Base-by-base conservation (phyloP, 192 early-diverging fungal species). In the Gamsiella multidivaricata region DNA sequence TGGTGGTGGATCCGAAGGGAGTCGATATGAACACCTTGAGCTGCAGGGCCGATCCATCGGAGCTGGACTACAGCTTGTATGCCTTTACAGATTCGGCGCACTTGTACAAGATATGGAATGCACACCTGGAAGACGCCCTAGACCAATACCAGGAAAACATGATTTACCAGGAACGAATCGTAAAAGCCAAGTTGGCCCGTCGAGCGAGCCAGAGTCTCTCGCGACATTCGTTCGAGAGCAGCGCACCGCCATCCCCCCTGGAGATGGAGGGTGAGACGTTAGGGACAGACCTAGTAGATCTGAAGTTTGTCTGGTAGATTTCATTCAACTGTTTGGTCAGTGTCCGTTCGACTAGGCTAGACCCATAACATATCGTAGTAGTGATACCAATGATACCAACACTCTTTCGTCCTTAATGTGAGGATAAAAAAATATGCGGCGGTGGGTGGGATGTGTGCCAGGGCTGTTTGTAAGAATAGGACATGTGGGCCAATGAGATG, bases 31-130 rank as follows among this genome's bases (percentile, higher is more conserved):
- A 31, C n/a, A 23, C 51, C 9, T 10, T 11, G 28, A 23, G 31
- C 37, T 49, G 54, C 33, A 17, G 47, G 31, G 22, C 54, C 17
- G 64, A 68, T 20, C 28, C 23, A 12, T 53, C 41, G 1, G 59
- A 78, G 17, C 39, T 78, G 32, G 73, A 78, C 47, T 69, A 56
- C 20, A 49, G 73, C 14, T 15, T 78, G n/a, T 78, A 78, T 34
- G 59, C 64, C 3, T 78, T 63, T 54, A 62, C 73, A 54, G 73
- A 78, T 18, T 63, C 65, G 12, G 12, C 52, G 4, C 73, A 67
- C n/a, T 34, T 68, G 20, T 46, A 57, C 31, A 51, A 78, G 42
- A 54, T 62, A 3, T 78, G 73, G 73, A 62, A 42, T 12, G 60
- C 73, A 42, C 73, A 68, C 42, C 20, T 78, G 36, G 59, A 78